These are phyloP conservation scores for Trametes meyenii DNA, from an alignment of 768 basidiomycete species.

Conservation along the genomic window DNA sequence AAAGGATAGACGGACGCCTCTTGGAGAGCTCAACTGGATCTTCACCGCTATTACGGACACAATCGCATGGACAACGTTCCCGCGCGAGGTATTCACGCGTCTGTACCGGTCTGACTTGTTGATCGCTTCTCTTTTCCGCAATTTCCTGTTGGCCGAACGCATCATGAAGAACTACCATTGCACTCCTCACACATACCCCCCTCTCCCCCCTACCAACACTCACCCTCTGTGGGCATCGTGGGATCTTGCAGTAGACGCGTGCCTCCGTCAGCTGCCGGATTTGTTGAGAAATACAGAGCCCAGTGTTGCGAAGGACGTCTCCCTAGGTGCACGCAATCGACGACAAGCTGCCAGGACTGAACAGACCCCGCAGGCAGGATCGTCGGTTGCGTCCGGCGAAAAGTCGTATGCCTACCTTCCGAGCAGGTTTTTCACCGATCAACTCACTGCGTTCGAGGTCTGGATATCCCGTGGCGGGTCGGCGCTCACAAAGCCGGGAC, in stretches of 20 bases:
- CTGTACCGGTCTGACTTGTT: conserved; percentile 94
- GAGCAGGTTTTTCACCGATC: conserved; percentile 93
- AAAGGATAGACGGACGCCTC: conserved; percentile 92
- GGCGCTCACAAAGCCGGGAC: conserved; percentile 76
- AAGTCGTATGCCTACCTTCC: conserved; percentile 76
- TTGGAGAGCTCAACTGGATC: conserved; percentile 99
- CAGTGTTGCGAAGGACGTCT: conserved; percentile 24
- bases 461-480: conserved; percentile 96
- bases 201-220: conserved; percentile 94
- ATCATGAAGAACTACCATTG: conserved; percentile 99
- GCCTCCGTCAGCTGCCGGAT: conserved; percentile 90
- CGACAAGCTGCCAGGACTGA: conserved; percentile 25
- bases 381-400: conserved; percentile 31
- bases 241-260: conserved; percentile 96
- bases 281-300: conserved; percentile 50
- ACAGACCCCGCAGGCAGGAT: conserved; percentile 9
- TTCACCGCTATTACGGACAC: conserved; percentile 99
- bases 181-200: conserved; percentile 91
- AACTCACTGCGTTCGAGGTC: conserved; percentile 95
- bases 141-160: conserved; percentile 94
- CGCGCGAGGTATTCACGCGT: conserved; percentile 89
- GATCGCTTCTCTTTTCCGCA: conserved; percentile 94
- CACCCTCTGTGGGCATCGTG: conserved; percentile 96
- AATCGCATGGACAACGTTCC: conserved; percentile 98
- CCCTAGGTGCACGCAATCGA: conserved; percentile 30